Conservation (phyloP, 2,329 filamentous ascomycete genomes). For the Clonostachys chloroleuca region DNA sequence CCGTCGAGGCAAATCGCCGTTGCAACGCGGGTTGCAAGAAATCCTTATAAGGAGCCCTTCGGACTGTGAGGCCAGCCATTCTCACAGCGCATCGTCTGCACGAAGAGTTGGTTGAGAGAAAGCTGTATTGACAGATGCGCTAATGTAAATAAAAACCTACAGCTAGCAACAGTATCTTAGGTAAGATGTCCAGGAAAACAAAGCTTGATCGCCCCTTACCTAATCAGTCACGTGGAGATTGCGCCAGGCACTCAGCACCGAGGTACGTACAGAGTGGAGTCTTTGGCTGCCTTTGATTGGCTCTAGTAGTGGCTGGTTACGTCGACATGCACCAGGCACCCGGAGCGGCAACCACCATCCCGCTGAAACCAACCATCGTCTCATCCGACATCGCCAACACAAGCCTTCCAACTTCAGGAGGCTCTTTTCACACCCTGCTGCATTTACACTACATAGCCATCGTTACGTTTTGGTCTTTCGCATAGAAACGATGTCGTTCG, state of each 20-base stretch:
- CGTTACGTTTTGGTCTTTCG: too few species aligned
- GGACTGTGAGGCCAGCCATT: slow-evolving; percentile 50
- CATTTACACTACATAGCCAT: too few species aligned
- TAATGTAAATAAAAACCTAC: neutral
- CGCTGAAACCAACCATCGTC: too few species aligned
- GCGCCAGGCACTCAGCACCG: too few species aligned
- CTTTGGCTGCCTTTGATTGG: too few species aligned
- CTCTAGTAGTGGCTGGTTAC: neutral
- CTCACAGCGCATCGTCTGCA: slow-evolving; percentile 36
- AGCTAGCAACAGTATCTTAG: neutral
- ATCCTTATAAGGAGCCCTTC: slow-evolving; percentile 71
- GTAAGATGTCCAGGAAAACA: slow-evolving; percentile 2
- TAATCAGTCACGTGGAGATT: too few species aligned
- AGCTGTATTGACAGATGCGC: slow-evolving; percentile 2
- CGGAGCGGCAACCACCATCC: too few species aligned
- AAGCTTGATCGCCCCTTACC: neutral
- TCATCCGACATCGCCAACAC: too few species aligned
- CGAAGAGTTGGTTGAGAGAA: slow-evolving; percentile 13
- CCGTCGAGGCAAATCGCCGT: slow-evolving; percentile 77
- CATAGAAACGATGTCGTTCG: slow-evolving; percentile 71
- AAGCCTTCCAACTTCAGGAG: too few species aligned
- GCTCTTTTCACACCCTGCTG: too few species aligned
- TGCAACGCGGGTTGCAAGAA: slow-evolving; percentile 88
- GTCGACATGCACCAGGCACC: neutral
- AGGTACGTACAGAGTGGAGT: too few species aligned